Evolutionary conservation across 2,329 filamentous ascomycete genomes (phyloP), one percentile per base, ranked within the genome.

Genomic region (Aspergillus chevalieri): DNA sequence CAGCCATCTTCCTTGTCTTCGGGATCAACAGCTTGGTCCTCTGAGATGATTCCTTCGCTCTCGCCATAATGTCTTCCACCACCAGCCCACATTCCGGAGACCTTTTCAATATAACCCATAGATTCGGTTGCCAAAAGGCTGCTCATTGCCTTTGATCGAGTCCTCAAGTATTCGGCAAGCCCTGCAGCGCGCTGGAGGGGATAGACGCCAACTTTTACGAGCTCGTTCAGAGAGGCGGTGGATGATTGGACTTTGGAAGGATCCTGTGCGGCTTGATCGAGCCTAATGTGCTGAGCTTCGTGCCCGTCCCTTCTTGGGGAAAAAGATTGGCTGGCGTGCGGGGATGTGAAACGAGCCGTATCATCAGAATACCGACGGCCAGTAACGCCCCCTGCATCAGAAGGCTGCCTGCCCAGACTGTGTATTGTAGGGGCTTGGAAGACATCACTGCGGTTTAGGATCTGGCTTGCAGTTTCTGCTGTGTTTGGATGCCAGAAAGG

Each of bases 31-130:
- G 76, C 70, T 48, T 74, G 73, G 53, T 94, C 88, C 60, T 85
- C 86, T 1, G 85, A 80, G 6, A 81, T 74, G 8, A 84, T 77
- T 12, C 79, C 73, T 64, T 88, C 83, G 19, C 79, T 81, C 17
- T 89, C 86, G 45, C 86, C 84, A 61, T 97, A 98, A 68, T 97
- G 92, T 61, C 86, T 90, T 59, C 86, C 85, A 10, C 89, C 89
- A 30, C 93, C 93, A 57, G 90, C 88, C 83, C 93, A 93, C 87
- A 97, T 97, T 34, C 90, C 92, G 0, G 92, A 95, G 0, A 97
- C 91, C 68, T 96, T 97, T 64, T 94, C 91, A 28, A 95, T 86
- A 64, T 97, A 97, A 1, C 89, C 90, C 84, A 95, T 95, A 0
- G 92, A 94, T 66, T 96, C 91, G 0, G 86, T 89, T 6, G 92